Evolutionary conservation across 495 filamentous ascomycete genomes (phyloP).

Genomic region (Bryoglossum gracile): DNA sequence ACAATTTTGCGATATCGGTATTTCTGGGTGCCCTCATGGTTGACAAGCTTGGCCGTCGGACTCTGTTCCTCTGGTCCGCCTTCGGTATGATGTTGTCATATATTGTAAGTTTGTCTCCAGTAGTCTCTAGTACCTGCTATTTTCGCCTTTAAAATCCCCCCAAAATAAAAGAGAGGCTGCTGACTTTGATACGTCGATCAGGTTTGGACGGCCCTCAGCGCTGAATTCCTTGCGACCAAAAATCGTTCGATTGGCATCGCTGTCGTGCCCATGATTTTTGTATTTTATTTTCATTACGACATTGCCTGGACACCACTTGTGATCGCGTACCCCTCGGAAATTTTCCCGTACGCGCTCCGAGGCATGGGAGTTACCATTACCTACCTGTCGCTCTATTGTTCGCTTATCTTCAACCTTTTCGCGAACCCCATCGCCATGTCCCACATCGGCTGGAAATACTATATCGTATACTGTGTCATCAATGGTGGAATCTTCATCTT

Average conservation of each 20-base stretch:
- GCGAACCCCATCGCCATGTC: conserved; percentile 31
- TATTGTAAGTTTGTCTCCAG: too few relatives aligned
- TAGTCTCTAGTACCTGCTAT: conserved; percentile 36
- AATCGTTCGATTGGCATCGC: conserved; percentile 13
- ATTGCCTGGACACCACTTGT: conserved; percentile 30
- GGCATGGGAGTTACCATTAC: conserved; percentile 39
- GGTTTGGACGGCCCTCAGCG: neutral
- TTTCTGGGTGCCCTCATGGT: conserved; percentile 35
- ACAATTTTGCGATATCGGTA: conserved; percentile 36
- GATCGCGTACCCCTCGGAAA: conserved; percentile 43
- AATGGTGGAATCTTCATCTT: conserved; percentile 24
- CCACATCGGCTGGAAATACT: conserved; percentile 32
- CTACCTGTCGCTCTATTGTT: conserved; percentile 1
- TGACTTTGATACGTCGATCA: neutral
- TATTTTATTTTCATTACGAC: conserved; percentile 32
- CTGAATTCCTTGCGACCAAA: too few relatives aligned
- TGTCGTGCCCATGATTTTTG: conserved; percentile 21
- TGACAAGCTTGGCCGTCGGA: conserved; percentile 52
- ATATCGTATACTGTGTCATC: conserved; percentile 33
- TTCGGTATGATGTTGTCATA: conserved; percentile 50
- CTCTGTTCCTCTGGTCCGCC: conserved; percentile 49
- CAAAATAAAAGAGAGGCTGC: too few relatives aligned
- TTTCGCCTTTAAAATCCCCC: too few relatives aligned
- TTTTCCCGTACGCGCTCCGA: conserved; percentile 47
- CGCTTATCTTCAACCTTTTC: conserved; percentile 12